Evolutionary conservation across 1,284 basidiomycete species (phyloP).

Genomic region (Quambalaria eucalypti): DNA sequence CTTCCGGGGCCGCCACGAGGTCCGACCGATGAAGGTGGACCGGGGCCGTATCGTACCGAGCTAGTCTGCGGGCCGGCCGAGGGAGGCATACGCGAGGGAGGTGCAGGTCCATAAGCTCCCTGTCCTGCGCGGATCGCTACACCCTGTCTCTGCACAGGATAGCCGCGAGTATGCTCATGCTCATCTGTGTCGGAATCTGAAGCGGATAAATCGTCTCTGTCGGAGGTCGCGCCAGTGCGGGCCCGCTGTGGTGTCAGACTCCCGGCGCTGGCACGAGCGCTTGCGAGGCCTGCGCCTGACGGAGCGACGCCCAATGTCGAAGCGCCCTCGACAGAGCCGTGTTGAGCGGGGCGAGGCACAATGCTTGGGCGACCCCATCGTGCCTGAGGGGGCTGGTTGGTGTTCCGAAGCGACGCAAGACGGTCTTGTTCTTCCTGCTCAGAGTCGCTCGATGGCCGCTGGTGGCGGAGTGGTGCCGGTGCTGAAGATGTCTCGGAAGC

Average conservation of each 20-base stretch:
- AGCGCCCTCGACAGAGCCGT: neutral
- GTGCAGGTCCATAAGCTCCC: too few relatives aligned
- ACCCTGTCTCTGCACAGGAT: too few relatives aligned
- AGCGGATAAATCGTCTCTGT: neutral
- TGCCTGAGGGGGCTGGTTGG: neutral
- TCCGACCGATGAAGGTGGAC: too few relatives aligned
- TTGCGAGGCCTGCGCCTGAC: neutral
- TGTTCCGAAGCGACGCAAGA: neutral
- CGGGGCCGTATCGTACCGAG: too few relatives aligned
- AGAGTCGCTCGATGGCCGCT: neutral
- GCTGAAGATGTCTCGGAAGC: slow-evolving; percentile 3
- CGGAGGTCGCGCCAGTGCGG: too few relatives aligned
- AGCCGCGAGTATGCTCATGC: too few relatives aligned
- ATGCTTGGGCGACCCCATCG: neutral
- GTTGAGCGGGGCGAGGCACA: neutral
- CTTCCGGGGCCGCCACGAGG: too few relatives aligned
- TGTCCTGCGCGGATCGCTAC: too few relatives aligned
- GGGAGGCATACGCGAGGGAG: too few relatives aligned
- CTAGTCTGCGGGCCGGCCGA: too few relatives aligned
- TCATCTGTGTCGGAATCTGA: neutral
- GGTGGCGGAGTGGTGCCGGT: neutral
- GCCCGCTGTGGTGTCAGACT: neutral
- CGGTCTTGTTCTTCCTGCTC: neutral
- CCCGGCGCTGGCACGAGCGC: neutral
- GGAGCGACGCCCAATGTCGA: neutral